Evolutionary conservation across 352 stramenopile genomes (phyloP).

Genomic region (Pilasporangium apinafurcum): DNA sequence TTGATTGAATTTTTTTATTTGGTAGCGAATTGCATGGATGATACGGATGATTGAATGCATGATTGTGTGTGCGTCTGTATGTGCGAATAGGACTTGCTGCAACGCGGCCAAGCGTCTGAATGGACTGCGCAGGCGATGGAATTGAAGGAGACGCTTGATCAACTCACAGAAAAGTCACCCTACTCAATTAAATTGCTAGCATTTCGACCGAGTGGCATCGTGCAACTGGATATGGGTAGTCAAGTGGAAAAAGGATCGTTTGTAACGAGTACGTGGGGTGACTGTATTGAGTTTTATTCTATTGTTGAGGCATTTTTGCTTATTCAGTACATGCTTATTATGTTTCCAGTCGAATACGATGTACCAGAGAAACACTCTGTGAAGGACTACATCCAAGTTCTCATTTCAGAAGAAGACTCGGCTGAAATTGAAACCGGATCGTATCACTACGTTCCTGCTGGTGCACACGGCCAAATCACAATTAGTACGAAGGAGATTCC

Average conservation of each 20-base stretch:
- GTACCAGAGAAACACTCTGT: constrained; percentile 73
- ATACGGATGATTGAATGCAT: background rate
- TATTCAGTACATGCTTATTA: background rate
- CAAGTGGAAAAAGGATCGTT: constrained; percentile 82
- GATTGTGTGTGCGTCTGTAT: background rate
- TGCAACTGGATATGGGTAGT: constrained; percentile 75
- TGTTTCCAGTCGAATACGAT: constrained; percentile 63
- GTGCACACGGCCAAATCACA: constrained; percentile 60
- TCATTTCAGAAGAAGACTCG: constrained; percentile 70
- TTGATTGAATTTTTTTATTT: constrained; percentile 3
- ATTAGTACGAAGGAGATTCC: constrained; percentile 72
- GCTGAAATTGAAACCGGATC: constrained; percentile 69
- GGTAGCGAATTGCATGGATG: background rate
- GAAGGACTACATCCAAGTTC: constrained; percentile 84
- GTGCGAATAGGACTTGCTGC: constrained; percentile 45
- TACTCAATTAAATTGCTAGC: constrained; percentile 75
- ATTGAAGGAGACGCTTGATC: constrained; percentile 63
- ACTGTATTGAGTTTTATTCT: no score
- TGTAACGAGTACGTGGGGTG: constrained; percentile 73
- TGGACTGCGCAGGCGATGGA: constrained; percentile 65
- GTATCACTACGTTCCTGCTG: constrained; percentile 65
- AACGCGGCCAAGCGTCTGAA: constrained; percentile 59
- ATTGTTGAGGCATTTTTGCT: background rate
- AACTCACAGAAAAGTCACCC: constrained; percentile 47
- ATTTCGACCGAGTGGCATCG: constrained; percentile 77